These are phyloP conservation scores for Scedosporium minutisporum DNA, from an alignment of 2,329 filamentous ascomycete genomes.

Conservation along the genomic window DNA sequence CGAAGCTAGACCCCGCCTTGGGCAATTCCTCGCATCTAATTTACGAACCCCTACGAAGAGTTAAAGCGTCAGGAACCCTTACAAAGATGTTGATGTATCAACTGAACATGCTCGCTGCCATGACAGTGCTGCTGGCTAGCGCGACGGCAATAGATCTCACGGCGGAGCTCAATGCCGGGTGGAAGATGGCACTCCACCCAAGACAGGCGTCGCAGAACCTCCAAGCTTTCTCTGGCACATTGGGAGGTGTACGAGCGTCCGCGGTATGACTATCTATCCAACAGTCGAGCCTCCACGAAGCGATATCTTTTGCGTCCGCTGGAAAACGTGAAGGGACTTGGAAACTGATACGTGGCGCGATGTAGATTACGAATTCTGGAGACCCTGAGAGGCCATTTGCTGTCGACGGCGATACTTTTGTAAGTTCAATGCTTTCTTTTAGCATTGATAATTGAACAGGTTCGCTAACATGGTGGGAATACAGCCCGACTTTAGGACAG, in stretches of 20 bases:
- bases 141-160: constrained; percentile 16
- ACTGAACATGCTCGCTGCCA: not conserved
- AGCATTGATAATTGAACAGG: not conserved
- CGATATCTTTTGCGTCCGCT: not conserved
- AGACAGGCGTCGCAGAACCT: constrained; percentile 24
- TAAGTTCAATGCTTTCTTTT: constrained; percentile 15
- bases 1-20: not conserved
- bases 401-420: constrained; percentile 34
- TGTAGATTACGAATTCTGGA: constrained; percentile 29
- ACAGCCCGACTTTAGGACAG: constrained; percentile 32
- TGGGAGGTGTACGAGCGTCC: constrained; percentile 28
- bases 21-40: too few species aligned
- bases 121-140: constrained; percentile 3
- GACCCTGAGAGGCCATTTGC: constrained; percentile 30
- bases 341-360: not conserved
- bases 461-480: constrained; percentile 4
- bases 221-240: constrained; percentile 28
- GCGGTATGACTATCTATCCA: constrained; percentile 18
- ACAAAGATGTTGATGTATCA: not conserved
- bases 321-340: not conserved
- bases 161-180: constrained; percentile 24
- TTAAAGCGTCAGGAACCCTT: not conserved
- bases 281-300: not conserved
- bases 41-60: too few species aligned
- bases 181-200: constrained; percentile 25